Evolutionary conservation across 179 eudicot genomes (phyloP), one percentile per base, ranked within the genome.

Genomic region (Spinacia oleracea): DNA sequence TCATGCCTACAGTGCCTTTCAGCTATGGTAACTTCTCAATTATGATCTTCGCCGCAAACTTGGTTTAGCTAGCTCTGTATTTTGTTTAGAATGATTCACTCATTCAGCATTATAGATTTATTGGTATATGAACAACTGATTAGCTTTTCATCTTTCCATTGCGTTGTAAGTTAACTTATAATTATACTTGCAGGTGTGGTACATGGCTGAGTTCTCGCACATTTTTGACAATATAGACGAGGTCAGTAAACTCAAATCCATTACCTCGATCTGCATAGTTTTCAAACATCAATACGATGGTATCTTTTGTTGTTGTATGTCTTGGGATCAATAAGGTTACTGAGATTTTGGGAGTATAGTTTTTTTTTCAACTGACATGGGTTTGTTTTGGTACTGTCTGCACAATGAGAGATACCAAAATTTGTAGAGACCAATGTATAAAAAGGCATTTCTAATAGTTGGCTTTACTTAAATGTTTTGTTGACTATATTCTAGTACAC

Each of bases 1-100:
- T 88, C 98, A 82, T 89, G 96, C 80, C 85, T 96, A 84, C 97
- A 90, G 78, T 92, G 97, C 83, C 96, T 96, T 76, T 89, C 98
- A 68, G 93, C 98, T 75, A 94, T 94, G 98, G 99, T 93, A 90
- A 81, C 51, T 76, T 58, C 50, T 74, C 77, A 5, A 34, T 43
- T 51, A 48, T 48, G 53, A 59, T 74, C 38, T 62, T 79, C 56
- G 8, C 9, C 56, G 12, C 40, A 48, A 21, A 48, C 42, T 63
- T 46, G 32, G 72, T 62, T 11, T 15, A 21, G 11, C 31, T 59
- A 50, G 45, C 25, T 66, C 50, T n/a, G 23, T 51, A 50, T 20
- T 51, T 9, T 31, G 23, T 32, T 31, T 31, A 31, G 29, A 20
- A 72, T 72, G 43, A 18, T 72, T n/a, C 27, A 20, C 51, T 72